Percentiles rank a stretch among this genome's conserved stretches.
Conservation (phyloP, 371 early-diverging fungal species). For the Mucor mucedo region DNA sequence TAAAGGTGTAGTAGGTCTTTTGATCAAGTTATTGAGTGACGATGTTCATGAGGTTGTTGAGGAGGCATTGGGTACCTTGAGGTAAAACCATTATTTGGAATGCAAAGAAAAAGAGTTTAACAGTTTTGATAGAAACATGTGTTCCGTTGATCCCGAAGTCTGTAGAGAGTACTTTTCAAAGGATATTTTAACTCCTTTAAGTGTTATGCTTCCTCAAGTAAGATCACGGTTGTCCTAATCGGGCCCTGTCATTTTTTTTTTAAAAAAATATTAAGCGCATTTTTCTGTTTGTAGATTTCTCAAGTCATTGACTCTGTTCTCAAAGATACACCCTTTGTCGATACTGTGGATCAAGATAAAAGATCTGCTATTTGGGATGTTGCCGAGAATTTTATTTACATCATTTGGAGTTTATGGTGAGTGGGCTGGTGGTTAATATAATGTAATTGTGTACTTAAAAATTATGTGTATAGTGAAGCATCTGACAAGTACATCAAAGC, state of each 20-base stretch:
- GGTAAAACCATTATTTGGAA: constrained; percentile 34
- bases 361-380: constrained; percentile 71
- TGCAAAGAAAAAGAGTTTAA: neutral
- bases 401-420: constrained; percentile 67
- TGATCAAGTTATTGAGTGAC: constrained; percentile 78
- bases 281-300: constrained; percentile 32
- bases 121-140: constrained; percentile 58
- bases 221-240: neutral
- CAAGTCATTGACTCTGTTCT: constrained; percentile 54
- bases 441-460: neutral
- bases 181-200: constrained; percentile 67
- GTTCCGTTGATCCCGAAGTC: constrained; percentile 63
- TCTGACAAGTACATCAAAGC: constrained; percentile 68
- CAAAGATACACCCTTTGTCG: constrained; percentile 47
- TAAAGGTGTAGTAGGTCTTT: constrained; percentile 65
- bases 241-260: neutral
- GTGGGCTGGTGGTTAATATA: neutral
- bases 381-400: constrained; percentile 75
- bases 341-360: constrained; percentile 56
- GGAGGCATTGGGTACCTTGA: constrained; percentile 79
- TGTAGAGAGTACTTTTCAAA: constrained; percentile 71
- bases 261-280: neutral
- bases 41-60: constrained; percentile 73
- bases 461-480: constrained; percentile 56
- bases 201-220: constrained; percentile 54